Conservation (phyloP, 179 eudicot genomes). For the Drosera spatulata region DNA sequence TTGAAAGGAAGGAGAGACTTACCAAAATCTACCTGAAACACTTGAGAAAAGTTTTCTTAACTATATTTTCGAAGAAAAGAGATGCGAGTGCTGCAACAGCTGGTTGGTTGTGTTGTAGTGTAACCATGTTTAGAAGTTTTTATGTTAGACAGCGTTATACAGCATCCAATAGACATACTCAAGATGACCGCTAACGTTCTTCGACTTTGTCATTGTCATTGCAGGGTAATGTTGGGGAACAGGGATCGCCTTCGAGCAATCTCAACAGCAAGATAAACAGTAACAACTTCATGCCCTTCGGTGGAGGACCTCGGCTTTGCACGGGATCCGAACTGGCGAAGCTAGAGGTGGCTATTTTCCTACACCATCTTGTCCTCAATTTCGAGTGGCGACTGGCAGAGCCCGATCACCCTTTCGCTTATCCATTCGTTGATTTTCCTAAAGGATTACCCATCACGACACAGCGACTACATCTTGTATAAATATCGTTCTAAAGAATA, state of each 20-base stretch:
- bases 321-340: constrained; percentile 85
- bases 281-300: constrained; percentile 80
- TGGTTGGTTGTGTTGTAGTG: too few species aligned
- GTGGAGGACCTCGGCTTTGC: constrained; percentile 77
- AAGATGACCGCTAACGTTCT: too few species aligned
- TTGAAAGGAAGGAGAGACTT: too few species aligned
- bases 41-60: too few species aligned
- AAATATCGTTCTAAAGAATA: neutral
- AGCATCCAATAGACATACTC: too few species aligned
- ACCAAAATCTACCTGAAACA: too few species aligned
- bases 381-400: constrained; percentile 52
- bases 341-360: constrained; percentile 82
- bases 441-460: constrained; percentile 68
- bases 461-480: constrained; percentile 14
- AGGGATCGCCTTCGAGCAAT: neutral
- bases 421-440: constrained; percentile 82
- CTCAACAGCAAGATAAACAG: constrained; percentile 7
- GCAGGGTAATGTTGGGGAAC: constrained; percentile 11
- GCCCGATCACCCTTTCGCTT: constrained; percentile 58
- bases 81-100: too few species aligned
- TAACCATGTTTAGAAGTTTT: too few species aligned
- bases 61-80: too few species aligned
- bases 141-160: too few species aligned
- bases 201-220: neutral
- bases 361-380: constrained; percentile 77